Conservation (phyloP, 164 flowering plant genomes). For the Nelumbo lutea region DNA sequence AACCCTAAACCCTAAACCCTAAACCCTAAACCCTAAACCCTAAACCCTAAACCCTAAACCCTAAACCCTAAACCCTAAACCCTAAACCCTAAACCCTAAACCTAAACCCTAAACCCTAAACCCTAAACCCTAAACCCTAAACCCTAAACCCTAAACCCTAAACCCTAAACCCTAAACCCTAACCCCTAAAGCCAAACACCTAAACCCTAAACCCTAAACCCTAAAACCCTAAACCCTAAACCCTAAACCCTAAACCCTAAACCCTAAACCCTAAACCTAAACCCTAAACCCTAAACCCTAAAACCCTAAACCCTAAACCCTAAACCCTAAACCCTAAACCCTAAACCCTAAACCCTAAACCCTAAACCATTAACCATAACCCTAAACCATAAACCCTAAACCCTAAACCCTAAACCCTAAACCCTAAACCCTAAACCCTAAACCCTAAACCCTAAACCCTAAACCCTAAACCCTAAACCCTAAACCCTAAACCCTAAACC, state of each 20-base stretch:
- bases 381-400: too few species aligned
- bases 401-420: too few species aligned
- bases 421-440: slow-evolving; percentile 6
- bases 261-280: slow-evolving; percentile 4
- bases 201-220: slow-evolving; percentile 8
- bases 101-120: slow-evolving; percentile 8
- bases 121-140: slow-evolving; percentile 8
- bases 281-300: background rate
- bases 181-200: too few species aligned
- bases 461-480: background rate
- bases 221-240: too few species aligned
- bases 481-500: background rate
- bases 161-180: too few species aligned
- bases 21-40: slow-evolving; percentile 6
- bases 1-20: slow-evolving; percentile 8
- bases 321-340: slow-evolving; percentile 3
- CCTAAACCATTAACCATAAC: too few species aligned
- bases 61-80: background rate
- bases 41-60: background rate
- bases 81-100: slow-evolving; percentile 2
- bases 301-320: too few species aligned
- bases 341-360: slow-evolving; percentile 6
- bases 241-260: slow-evolving; percentile 8
- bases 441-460: background rate
- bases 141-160: slow-evolving; percentile 8